These are phyloP conservation scores for Coemansia aciculifera DNA, from an alignment of 192 early-diverging fungal species.

Conservation along the genomic window DNA sequence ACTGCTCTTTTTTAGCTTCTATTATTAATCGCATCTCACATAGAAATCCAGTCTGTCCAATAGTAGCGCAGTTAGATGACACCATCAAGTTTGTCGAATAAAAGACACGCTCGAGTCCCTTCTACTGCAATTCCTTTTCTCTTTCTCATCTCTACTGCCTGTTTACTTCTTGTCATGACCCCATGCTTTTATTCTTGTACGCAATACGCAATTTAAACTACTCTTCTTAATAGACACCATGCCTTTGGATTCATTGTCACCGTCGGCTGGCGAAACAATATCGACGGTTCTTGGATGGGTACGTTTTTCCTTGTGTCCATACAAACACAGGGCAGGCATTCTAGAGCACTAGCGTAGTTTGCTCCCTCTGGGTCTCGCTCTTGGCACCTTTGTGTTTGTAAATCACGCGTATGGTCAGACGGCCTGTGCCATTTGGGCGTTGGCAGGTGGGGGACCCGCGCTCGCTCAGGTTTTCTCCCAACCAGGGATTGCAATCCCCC, in stretches of 20 bases:
- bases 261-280: slow-evolving; percentile 23
- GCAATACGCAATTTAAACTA: background rate
- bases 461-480: background rate
- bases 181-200: background rate
- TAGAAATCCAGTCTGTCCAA: slow-evolving; percentile 1
- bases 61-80: background rate
- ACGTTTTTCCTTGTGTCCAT: background rate
- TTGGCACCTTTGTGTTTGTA: background rate
- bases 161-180: background rate
- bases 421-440: background rate
- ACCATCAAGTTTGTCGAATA: background rate
- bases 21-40: background rate
- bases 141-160: background rate
- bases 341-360: background rate
- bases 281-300: slow-evolving; percentile 44
- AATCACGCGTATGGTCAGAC: background rate
- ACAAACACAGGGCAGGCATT: background rate
- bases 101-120: background rate
- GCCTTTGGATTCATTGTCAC: background rate
- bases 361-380: background rate
- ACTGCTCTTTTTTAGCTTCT: background rate
- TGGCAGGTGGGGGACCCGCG: background rate
- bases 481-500: background rate
- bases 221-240: background rate
- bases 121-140: background rate